Base-by-base conservation (phyloP, 768 basidiomycete species). In the Agaricus blazei region DNA sequence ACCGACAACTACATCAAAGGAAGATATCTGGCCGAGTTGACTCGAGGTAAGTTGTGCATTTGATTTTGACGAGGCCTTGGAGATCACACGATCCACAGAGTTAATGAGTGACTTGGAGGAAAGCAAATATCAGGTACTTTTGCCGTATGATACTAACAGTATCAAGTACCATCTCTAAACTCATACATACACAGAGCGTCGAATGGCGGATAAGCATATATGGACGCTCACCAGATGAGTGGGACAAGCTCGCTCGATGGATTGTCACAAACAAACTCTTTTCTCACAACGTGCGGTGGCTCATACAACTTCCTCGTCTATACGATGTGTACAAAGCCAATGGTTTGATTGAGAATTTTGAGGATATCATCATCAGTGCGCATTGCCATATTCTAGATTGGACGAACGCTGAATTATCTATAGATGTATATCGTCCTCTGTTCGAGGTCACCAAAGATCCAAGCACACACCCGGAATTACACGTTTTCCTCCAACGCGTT, bases 221-320 rank as follows among this genome's bases (percentile, higher is more conserved):
- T 62, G 97, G 95, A 2, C 83, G 93, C 54, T 80, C 78, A 2
- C 61, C 68, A 9, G 78, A 83, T 56, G 97, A 99, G 72, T 99
- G 97, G 97, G 97, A 98, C 76, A 98, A 98, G 64, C 76, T 99
- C 5, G 97, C 97, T n/a, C 88, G 87, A 75, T 99, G 97, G 97
- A 85, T 99, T 55, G 83, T 97, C 67, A 80, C 90, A 66, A 83
- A 98, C 75, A 93, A 96, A 68, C 76, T 98, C 3, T 90, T 80
- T 69, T 98, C 95, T 2, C 95, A 98, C 70, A 98, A 99, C 65
- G 93, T 98, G 38, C 84, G 97, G 51, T 98, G 97, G 97, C 83
- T 98, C 54, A 88, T 99, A 59, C 97, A 98, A 68, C 75, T 98
- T 5, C 97, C 97, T 0, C 85, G 97, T 2, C 68, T 99, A 56